A percentile compares a stretch with the other conserved stretches of the same genome.
phyloP scores from a whole-genome alignment of 257 asterid genomes.

The Solanum sejunctum region DNA sequence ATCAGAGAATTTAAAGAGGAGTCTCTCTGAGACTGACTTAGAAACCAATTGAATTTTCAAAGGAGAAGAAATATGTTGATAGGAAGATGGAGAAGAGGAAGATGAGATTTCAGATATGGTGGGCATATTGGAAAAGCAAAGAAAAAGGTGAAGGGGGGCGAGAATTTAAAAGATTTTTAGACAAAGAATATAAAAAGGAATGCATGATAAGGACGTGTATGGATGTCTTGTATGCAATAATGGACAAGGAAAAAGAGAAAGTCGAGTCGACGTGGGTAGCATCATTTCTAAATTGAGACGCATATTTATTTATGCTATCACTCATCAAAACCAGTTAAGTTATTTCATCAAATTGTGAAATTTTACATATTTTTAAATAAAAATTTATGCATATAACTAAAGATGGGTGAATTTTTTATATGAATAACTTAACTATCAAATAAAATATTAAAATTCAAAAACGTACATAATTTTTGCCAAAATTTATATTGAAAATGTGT shows the following conservation, averaged over 20 bases:
- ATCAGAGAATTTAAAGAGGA: conserved; percentile 56
- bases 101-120: conserved; percentile 39
- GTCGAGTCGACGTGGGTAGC: conserved; percentile 24
- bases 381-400: not conserved
- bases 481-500: not conserved
- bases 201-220: conserved; percentile 32
- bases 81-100: conserved; percentile 10
- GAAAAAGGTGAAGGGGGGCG: not conserved
- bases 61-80: not conserved
- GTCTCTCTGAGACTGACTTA: conserved; percentile 49
- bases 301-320: not conserved
- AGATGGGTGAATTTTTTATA: not conserved
- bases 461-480: not conserved
- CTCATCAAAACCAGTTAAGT: too few relatives aligned
- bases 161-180: not conserved
- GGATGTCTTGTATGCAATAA: conserved; percentile 25
- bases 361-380: not conserved
- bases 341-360: too few relatives aligned
- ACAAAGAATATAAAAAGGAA: not conserved
- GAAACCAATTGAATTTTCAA: conserved; percentile 54
- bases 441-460: not conserved
- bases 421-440: not conserved
- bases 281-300: conserved; percentile 6
- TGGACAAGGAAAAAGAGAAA: conserved; percentile 2
- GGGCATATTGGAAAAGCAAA: conserved; percentile 11